phyloP scores from a whole-genome alignment of 176 grass and related monocot species.

The Oryza australiensis region DNA sequence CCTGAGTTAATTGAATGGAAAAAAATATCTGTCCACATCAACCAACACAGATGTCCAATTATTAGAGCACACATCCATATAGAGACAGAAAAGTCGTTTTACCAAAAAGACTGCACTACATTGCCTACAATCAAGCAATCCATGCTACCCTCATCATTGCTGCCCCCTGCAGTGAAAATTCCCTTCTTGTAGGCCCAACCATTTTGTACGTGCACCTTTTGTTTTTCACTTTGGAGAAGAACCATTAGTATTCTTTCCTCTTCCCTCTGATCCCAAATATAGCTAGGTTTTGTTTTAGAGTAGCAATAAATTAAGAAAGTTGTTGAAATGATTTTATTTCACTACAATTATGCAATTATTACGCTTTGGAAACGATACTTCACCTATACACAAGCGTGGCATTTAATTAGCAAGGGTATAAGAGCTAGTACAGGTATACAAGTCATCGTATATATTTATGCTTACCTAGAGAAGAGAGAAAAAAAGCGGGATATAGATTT shows the following conservation, averaged over 20 bases:
- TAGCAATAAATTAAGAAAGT: neutral
- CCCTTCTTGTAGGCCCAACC: neutral
- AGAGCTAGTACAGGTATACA: no score
- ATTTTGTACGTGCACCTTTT: conserved; percentile 4
- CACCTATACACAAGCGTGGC: no score
- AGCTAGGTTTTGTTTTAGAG: no score
- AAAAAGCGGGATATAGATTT: no score
- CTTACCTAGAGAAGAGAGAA: no score
- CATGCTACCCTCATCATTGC: conserved; percentile 41
- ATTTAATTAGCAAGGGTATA: no score
- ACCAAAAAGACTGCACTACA: conserved; percentile 33
- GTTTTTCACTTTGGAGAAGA: neutral
- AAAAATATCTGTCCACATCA: neutral
- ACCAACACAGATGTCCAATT: conserved; percentile 22
- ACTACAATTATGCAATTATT: no score
- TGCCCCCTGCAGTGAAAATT: conserved; percentile 35
- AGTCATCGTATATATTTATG: no score
- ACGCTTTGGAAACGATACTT: no score
- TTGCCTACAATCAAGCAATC: conserved; percentile 5
- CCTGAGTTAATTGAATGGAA: neutral
- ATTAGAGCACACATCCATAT: conserved; percentile 15
- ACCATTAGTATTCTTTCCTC: neutral
- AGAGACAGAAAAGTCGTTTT: conserved; percentile 29
- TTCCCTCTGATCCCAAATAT: no score
- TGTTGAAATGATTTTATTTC: no score